Conservation (phyloP, 169 alveolate species). For the Sarcocystis neurona region DNA sequence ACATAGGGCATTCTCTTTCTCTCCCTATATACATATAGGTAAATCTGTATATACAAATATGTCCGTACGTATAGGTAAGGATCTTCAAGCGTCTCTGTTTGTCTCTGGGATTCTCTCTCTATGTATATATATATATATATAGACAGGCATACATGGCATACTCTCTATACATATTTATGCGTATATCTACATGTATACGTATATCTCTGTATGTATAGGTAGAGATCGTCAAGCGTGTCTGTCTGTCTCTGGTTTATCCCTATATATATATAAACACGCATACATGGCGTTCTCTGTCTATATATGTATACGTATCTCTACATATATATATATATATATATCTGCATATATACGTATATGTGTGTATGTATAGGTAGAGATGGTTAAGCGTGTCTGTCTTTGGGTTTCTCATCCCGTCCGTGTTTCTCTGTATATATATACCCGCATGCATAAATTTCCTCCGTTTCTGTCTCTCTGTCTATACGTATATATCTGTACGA, state of each 20-base stretch:
- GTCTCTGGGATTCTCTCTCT: background rate
- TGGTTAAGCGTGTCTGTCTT: background rate
- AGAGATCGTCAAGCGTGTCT: no score
- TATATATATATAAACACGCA: background rate
- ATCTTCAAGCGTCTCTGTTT: background rate
- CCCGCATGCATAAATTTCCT: background rate
- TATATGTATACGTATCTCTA: no score
- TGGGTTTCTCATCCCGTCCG: background rate
- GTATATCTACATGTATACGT: background rate
- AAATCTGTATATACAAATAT: no score
- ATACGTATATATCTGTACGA: no score
- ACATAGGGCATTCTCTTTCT: background rate
- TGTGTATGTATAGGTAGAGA: background rate
- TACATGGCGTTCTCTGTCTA: background rate
- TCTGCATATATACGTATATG: background rate
- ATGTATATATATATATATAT: no score
- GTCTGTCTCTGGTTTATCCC: no score
- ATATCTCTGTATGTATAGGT: background rate
- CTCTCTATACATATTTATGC: background rate
- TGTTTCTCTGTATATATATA: background rate
- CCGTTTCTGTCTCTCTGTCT: background rate
- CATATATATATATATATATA: background rate
- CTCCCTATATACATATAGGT: background rate
- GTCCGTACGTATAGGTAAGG: no score
- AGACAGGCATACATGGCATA: background rate